Evolutionary conservation across 345 rosid genomes (phyloP).

Genomic region (Populus davidiana): DNA sequence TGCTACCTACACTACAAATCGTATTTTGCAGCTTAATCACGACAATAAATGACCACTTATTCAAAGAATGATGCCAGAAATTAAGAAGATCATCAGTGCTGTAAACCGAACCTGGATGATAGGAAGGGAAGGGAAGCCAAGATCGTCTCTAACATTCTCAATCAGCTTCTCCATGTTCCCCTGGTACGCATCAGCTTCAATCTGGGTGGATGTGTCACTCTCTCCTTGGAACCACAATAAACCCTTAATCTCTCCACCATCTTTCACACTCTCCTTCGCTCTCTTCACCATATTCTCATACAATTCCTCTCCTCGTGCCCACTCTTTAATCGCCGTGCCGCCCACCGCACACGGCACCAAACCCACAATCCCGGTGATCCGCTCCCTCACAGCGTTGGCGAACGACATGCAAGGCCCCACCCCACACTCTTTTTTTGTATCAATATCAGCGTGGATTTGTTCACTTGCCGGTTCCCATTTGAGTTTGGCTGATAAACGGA

Average conservation of each 20-base stretch:
- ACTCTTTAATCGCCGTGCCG: constrained; percentile 79
- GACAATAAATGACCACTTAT: too few species aligned
- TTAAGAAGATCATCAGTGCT: background rate
- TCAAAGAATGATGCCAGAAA: background rate
- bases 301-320: constrained; percentile 69
- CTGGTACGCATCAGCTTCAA: constrained; percentile 58
- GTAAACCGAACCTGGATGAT: constrained; percentile 54
- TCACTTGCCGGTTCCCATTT: constrained; percentile 66
- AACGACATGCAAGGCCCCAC: constrained; percentile 91
- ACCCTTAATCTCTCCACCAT: constrained; percentile 64
- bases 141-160: constrained; percentile 59
- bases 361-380: constrained; percentile 32
- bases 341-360: constrained; percentile 88
- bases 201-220: constrained; percentile 57
- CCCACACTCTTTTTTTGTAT: constrained; percentile 62
- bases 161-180: constrained; percentile 57
- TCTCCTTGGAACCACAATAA: constrained; percentile 95
- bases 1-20: constrained; percentile 56
- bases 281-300: constrained; percentile 74
- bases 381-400: constrained; percentile 49
- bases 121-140: constrained; percentile 68
- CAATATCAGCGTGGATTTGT: constrained; percentile 83
- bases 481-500: constrained; percentile 60
- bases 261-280: constrained; percentile 48
- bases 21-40: background rate